Conservation (phyloP, 495 filamentous ascomycete species). For the Xylaria flabelliformis region DNA sequence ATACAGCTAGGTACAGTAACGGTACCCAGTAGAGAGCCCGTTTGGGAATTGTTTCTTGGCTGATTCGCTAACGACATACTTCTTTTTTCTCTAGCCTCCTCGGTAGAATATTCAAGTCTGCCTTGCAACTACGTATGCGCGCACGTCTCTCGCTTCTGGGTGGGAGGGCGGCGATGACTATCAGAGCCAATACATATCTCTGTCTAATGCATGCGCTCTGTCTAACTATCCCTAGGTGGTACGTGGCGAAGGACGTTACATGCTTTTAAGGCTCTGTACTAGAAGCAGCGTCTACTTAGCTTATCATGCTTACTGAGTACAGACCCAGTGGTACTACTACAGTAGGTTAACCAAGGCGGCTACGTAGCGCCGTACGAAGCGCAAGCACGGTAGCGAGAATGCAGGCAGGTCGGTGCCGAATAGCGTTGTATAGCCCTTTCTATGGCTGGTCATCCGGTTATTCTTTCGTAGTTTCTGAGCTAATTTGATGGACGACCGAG, state of each 20-base stretch:
- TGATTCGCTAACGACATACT: not conserved
- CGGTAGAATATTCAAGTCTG: not conserved
- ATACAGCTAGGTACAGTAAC: not conserved
- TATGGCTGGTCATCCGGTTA: not conserved
- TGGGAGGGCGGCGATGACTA: not conserved
- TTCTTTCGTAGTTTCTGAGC: not conserved
- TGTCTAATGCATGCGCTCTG: not conserved
- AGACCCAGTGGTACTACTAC: not conserved
- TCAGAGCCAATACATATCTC: not conserved
- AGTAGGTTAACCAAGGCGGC: not conserved
- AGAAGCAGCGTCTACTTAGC: not conserved
- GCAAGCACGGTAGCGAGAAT: not conserved
- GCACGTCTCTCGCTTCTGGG: not conserved
- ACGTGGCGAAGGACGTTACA: not conserved
- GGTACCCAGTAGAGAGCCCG: not conserved
- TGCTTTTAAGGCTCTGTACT: not conserved
- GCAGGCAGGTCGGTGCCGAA: not conserved
- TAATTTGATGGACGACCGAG: not conserved
- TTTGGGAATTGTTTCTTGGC: not conserved
- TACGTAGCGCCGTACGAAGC: not conserved
- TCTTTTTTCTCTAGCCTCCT: not conserved
- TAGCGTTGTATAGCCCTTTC: not conserved
- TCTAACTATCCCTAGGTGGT: not conserved
- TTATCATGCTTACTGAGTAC: not conserved
- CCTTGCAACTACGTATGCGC: not conserved